Conservation (phyloP, 352 stramenopile genomes). For the Globisporangium paroecandrum region DNA sequence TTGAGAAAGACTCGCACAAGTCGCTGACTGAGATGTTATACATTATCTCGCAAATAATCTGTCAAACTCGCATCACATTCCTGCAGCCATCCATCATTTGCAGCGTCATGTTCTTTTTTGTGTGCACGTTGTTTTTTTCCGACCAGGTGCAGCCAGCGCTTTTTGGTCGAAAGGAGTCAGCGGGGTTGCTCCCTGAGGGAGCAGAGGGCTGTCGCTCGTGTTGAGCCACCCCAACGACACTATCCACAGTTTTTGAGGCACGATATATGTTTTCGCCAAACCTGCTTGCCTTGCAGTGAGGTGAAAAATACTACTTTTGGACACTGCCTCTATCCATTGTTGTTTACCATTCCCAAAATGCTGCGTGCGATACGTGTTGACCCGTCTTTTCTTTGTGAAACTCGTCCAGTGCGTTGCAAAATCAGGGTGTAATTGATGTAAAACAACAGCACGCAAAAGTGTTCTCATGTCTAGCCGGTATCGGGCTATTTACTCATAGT, state of each 20-base stretch:
- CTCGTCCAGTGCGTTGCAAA: background rate
- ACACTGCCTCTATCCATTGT: background rate
- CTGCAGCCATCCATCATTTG: constrained; percentile 1
- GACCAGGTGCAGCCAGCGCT: background rate
- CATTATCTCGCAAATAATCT: background rate
- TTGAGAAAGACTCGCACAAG: background rate
- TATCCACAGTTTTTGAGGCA: background rate
- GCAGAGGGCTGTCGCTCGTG: background rate
- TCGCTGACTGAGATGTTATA: background rate
- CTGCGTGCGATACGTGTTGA: background rate
- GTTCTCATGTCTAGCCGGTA: background rate
- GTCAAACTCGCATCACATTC: background rate
- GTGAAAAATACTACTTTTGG: too few species aligned
- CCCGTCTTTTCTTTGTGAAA: background rate
- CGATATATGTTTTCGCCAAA: too few species aligned
- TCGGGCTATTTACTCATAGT: too few species aligned
- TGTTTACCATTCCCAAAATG: background rate
- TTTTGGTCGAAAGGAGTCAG: constrained; percentile 1
- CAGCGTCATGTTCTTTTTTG: background rate
- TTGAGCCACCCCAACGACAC: background rate
- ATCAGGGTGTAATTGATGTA: background rate
- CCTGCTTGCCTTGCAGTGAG: too few species aligned
- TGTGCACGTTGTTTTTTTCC: background rate
- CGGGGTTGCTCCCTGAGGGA: background rate
- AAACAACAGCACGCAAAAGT: background rate